These are phyloP conservation scores for Glebionis coronaria DNA, from an alignment of 129 eudicot genomes.

Conservation along the genomic window DNA sequence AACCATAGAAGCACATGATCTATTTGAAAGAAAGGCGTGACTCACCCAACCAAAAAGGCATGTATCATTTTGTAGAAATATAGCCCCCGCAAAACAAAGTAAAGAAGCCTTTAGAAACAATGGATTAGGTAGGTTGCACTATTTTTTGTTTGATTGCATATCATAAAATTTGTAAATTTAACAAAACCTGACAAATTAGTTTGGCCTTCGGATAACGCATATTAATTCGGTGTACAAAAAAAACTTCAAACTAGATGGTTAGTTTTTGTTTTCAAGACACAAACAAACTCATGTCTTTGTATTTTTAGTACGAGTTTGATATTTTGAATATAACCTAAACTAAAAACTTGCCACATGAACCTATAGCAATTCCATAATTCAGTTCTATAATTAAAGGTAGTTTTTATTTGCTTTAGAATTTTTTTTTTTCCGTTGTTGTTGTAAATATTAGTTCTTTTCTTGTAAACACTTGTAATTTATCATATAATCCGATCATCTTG, in stretches of 20 bases:
- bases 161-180: not conserved
- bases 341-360: too few species aligned
- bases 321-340: too few species aligned
- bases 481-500: too few species aligned
- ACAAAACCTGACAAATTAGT: not conserved
- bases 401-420: not conserved
- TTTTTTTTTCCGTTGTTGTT: too few species aligned
- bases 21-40: constrained; percentile 16
- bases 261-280: too few species aligned
- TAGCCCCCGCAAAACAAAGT: constrained; percentile 24
- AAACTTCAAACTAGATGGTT: not conserved
- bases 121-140: constrained; percentile 14
- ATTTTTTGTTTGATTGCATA: constrained; percentile 12
- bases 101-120: constrained; percentile 13
- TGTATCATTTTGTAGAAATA: constrained; percentile 29
- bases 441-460: too few species aligned
- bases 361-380: too few species aligned
- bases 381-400: too few species aligned
- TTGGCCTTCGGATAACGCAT: not conserved
- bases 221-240: not conserved
- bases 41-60: constrained; percentile 28
- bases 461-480: too few species aligned
- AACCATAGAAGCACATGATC: constrained; percentile 28
- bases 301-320: too few species aligned
- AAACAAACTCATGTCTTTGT: too few species aligned